phyloP scores from a whole-genome alignment of 2,329 filamentous ascomycete genomes.

The Fusarium zealandicum region DNA sequence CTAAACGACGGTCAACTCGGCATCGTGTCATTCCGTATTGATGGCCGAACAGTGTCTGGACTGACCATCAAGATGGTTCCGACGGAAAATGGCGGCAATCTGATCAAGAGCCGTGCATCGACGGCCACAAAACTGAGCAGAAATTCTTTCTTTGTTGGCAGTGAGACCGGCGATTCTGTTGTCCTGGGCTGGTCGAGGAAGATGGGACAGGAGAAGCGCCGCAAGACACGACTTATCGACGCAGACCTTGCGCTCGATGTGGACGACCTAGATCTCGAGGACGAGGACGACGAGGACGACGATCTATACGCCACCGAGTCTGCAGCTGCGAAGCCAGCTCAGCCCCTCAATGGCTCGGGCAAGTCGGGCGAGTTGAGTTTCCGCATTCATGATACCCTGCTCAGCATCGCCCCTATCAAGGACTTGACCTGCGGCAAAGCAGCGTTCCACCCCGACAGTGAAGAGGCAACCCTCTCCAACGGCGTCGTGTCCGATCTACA shows the following conservation, averaged over 20 bases:
- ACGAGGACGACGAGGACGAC: conserved; percentile 71
- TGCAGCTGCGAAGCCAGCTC: conserved; percentile 64
- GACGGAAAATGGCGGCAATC: conserved; percentile 65
- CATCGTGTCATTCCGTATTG: conserved; percentile 82
- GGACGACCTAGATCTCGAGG: conserved; percentile 61
- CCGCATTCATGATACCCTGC: conserved; percentile 76
- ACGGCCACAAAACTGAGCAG: conserved; percentile 74
- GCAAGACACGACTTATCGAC: conserved; percentile 66
- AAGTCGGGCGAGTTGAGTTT: conserved; percentile 74
- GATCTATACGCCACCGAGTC: conserved; percentile 67
- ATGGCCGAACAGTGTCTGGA: conserved; percentile 90
- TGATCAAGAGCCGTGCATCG: conserved; percentile 69
- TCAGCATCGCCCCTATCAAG: conserved; percentile 81
- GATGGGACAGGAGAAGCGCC: conserved; percentile 68
- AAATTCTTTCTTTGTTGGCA: conserved; percentile 81
- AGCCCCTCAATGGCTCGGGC: conserved; percentile 49
- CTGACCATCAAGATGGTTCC: conserved; percentile 74
- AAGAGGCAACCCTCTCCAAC: conserved; percentile 51
- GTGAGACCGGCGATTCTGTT: conserved; percentile 81
- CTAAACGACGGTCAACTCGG: conserved; percentile 77
- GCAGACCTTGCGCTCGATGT: conserved; percentile 58
- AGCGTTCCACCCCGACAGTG: conserved; percentile 51
- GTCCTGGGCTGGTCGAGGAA: conserved; percentile 82
- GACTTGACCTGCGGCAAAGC: conserved; percentile 74
- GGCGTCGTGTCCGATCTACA: conserved; percentile 65